Base-by-base conservation (phyloP, 768 basidiomycete genomes). In the Macrolepiota dolichaula region DNA sequence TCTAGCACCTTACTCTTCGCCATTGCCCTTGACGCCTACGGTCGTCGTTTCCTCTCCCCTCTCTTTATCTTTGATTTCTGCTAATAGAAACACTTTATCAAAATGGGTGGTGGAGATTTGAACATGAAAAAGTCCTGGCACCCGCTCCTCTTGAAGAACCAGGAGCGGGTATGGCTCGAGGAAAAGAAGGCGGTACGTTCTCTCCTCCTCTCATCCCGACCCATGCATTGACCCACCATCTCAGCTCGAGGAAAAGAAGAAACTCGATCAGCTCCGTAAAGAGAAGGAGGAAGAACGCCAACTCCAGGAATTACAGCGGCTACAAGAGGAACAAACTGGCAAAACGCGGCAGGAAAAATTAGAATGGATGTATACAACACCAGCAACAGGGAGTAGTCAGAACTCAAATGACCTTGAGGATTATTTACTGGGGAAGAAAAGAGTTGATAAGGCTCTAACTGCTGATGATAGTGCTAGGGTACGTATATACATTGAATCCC, bases 101-200 rank as follows among this genome's bases (percentile, higher is more conserved):
- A 89, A 69, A 98, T 98, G 96, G 96, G 96, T 86, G 95, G 96
- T 62, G 96, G 92, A 63, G 96, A 98, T 75, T 82, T 98, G 72
- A 98, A 98, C 71, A 98, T 98, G 96, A 97, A 92, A 77, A 96
- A 97, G 84, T 95, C 93, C 65, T 98, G 96, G 96, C 96, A 98
- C 74, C 96, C 96, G 84, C 88, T 95, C 82, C 91, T 96, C 76
- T 76, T 97, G 75, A 94, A 94, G 73, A 96, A 96, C 77, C 96
- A 98, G 88, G 94, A 96, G 87, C 87, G 92, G 85, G 97, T 98
- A 69, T 98, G 97, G 96, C 83, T 98, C 59, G 92, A 96, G 75
- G 97, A 99, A 76, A 95, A 96, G 85, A 90, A 92, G 71, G 94
- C 95, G 57, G 94, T 93, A 71, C 68, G 91, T 81, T 15, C 54